Evolutionary conservation across 2,329 filamentous ascomycete species (phyloP).

Genomic region (Paraphaeosphaeria minitans): DNA sequence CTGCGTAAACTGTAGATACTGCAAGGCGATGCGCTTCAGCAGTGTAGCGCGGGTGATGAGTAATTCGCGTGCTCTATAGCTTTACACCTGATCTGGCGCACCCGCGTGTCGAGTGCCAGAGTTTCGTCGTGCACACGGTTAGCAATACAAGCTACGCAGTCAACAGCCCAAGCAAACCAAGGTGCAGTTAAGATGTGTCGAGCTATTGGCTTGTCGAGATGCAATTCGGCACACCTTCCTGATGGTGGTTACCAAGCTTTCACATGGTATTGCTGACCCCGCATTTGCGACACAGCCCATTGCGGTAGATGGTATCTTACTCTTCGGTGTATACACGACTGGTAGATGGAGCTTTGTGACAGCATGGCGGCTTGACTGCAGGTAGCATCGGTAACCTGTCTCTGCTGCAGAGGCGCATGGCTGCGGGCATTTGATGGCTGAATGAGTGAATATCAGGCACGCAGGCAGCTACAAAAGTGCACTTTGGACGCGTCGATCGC

Average conservation of each 20-base stretch:
- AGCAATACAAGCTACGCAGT: not conserved
- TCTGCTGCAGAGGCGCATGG: not conserved
- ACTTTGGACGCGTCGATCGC: constrained; percentile 27
- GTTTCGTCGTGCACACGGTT: not conserved
- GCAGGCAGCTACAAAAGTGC: constrained; percentile 19
- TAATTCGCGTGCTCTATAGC: not conserved
- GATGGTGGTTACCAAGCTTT: constrained; percentile 26
- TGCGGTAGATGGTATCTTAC: not conserved
- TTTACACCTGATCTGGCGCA: not conserved
- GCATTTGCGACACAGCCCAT: constrained; percentile 20
- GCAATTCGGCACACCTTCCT: constrained; percentile 30
- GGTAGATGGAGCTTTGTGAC: not conserved
- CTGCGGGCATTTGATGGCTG: constrained; percentile 5
- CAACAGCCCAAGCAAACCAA: constrained; percentile 13
- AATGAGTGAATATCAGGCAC: constrained; percentile 21
- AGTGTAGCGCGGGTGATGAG: not conserved
- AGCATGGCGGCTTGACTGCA: not conserved
- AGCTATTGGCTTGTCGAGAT: constrained; percentile 11
- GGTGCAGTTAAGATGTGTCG: constrained; percentile 19
- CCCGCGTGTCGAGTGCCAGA: not conserved
- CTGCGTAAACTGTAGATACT: too few relatives aligned
- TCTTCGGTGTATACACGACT: not conserved
- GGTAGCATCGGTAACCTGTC: not conserved
- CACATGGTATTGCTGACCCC: constrained; percentile 31
- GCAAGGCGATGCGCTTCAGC: not conserved